Evolutionary conservation across 805 yeast species (phyloP).

Genomic region (Cyberlindnera xishuangbannaensis): DNA sequence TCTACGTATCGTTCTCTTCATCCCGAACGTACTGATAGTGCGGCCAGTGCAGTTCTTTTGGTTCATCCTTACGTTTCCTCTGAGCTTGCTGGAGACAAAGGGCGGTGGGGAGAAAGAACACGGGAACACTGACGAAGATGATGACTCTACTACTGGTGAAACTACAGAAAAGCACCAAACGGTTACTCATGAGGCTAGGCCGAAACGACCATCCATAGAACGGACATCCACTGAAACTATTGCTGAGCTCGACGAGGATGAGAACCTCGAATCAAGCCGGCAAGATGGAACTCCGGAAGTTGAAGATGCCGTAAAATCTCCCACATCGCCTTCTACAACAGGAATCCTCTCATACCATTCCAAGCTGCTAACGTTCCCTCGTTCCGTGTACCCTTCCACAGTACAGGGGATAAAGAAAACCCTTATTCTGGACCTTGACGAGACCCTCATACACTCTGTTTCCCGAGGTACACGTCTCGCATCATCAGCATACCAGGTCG

Average conservation of each 20-base stretch:
- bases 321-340: slow-evolving; percentile 20
- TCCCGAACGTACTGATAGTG: slow-evolving; percentile 45
- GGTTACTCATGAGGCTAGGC: not conserved
- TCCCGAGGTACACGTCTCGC: slow-evolving; percentile 46
- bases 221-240: slow-evolving; percentile 10
- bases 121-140: slow-evolving; percentile 4
- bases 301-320: slow-evolving; percentile 18
- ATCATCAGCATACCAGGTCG: slow-evolving; percentile 63
- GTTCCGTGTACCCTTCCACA: slow-evolving; percentile 37
- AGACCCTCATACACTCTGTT: slow-evolving; percentile 88
- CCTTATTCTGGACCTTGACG: slow-evolving; percentile 85
- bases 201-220: slow-evolving; percentile 3
- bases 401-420: slow-evolving; percentile 49
- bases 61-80: slow-evolving; percentile 51
- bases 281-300: slow-evolving; percentile 3
- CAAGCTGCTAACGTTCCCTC: slow-evolving; percentile 27
- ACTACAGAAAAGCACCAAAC: too few relatives aligned
- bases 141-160: not conserved
- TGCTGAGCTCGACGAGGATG: slow-evolving; percentile 23
- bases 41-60: slow-evolving; percentile 47
- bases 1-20: slow-evolving; percentile 31
- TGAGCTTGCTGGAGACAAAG: slow-evolving; percentile 35
- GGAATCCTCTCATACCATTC: slow-evolving; percentile 11
- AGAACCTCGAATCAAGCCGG: too few relatives aligned
- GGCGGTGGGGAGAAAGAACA: not conserved